Evolutionary conservation across 1,284 basidiomycete species (phyloP), one percentile per base, ranked within the genome.

Genomic region (Meira nashicola): DNA sequence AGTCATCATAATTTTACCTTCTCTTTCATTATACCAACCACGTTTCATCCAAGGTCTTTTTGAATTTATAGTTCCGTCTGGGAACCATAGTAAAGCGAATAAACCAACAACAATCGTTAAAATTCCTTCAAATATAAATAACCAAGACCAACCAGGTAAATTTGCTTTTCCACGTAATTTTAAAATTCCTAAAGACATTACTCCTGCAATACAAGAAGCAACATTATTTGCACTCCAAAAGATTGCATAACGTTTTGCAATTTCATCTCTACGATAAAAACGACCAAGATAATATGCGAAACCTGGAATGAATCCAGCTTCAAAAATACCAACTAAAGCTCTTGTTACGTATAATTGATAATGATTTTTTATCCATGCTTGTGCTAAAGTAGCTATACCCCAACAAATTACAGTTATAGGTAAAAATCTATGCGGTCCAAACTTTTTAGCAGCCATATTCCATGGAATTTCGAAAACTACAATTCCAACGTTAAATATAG

Each of bases 161-260:
- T 65, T 67, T n/a, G 65, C 14, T 1, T 54, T 37, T 1, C 65
- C 67, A 2, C 67, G 47, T 5, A 73, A 54, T 44, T 66, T 49
- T n/a, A 71, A 23, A 14, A 73, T 59, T 1, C 61, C 70, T 1
- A 62, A 64, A 0, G 70, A 67, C 1, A 73, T 39, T 23, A 73
- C 52, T 0, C 62, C 54, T 3, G 63, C 61, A 5, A 71, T 14
- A 19, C 71, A 62, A 38, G 69, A 59, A 39, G 60, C 66, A 14
- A 59, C 17, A 0, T 58, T 63, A 14, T 63, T 44, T 12, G 62
- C 60, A 1, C 60, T 62, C 38, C 66, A 89, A 79, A 88, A 88
- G 49, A 83, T 79, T 0, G 85, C 83, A 7, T 89, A 79, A 1
- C 88, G 84, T 41, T 87, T 76, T 0, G 87, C 86, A 2, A 89